These are phyloP conservation scores for Diaporthe sp. DNA, from an alignment of 2,329 filamentous ascomycete genomes.

Conservation along the genomic window DNA sequence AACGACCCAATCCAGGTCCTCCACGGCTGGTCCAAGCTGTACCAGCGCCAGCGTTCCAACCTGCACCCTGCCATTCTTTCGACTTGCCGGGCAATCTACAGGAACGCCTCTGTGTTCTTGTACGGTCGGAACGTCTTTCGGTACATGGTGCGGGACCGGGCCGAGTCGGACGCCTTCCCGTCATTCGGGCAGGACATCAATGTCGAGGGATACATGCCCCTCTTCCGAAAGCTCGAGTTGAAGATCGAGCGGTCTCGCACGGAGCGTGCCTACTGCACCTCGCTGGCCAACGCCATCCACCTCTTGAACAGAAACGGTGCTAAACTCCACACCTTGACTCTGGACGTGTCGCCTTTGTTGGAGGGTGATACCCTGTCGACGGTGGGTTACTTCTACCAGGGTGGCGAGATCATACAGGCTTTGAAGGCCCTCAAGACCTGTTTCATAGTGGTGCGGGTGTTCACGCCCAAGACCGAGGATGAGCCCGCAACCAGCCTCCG, in stretches of 20 bases:
- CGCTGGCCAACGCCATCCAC: slow-evolving; percentile 40
- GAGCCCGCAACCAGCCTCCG: slow-evolving; percentile 50
- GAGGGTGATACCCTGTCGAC: slow-evolving; percentile 2
- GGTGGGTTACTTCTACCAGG: slow-evolving; percentile 32
- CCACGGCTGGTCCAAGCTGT: slow-evolving; percentile 51
- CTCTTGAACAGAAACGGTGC: slow-evolving; percentile 35
- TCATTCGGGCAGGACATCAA: slow-evolving; percentile 47
- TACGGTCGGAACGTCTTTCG: slow-evolving; percentile 64
- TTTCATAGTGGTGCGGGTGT: slow-evolving; percentile 45
- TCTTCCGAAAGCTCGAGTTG: slow-evolving; percentile 59
- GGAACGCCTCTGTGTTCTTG: slow-evolving; percentile 57
- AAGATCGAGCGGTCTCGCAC: slow-evolving; percentile 60
- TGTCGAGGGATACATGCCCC: slow-evolving; percentile 54
- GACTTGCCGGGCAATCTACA: slow-evolving; percentile 51
- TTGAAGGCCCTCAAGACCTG: slow-evolving; percentile 42
- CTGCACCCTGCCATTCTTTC: slow-evolving; percentile 56
- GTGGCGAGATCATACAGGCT: slow-evolving; percentile 31
- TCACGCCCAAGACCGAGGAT: slow-evolving; percentile 40
- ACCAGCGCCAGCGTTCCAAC: slow-evolving; percentile 45
- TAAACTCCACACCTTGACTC: slow-evolving; percentile 58
- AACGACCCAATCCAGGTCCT: slow-evolving; percentile 50
- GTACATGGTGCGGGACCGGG: slow-evolving; percentile 60
- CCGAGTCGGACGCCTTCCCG: slow-evolving; percentile 37
- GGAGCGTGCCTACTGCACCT: slow-evolving; percentile 43
- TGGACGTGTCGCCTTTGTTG: slow-evolving; percentile 53